phyloP scores from a whole-genome alignment of 192 early-diverging fungal genomes.

The Backusella circina region DNA sequence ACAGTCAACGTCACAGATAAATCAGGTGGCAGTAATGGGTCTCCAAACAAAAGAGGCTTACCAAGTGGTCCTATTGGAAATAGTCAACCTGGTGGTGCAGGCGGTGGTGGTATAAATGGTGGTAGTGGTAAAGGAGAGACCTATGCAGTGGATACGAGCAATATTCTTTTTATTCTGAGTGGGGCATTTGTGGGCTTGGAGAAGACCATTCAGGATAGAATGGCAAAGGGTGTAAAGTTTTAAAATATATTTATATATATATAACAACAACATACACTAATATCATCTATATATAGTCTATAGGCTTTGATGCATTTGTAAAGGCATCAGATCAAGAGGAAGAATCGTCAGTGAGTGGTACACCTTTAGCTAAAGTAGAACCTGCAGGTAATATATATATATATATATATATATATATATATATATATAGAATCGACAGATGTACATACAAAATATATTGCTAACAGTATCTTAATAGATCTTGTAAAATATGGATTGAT shows the following conservation, averaged over 20 bases:
- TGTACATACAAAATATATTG: too few species aligned
- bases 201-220: conserved; percentile 70
- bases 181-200: conserved; percentile 88
- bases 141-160: conserved; percentile 82
- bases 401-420: not conserved
- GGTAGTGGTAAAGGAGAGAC: conserved; percentile 64
- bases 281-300: conserved; percentile 42
- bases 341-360: not conserved
- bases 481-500: conserved; percentile 84
- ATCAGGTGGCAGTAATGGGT: conserved; percentile 48
- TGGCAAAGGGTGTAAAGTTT: conserved; percentile 63
- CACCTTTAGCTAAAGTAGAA: conserved; percentile 12
- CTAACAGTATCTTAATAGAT: too few species aligned
- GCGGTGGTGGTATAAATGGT: not conserved
- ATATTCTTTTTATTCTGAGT: conserved; percentile 85
- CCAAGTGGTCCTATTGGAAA: conserved; percentile 8
- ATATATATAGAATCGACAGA: not conserved
- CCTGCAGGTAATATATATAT: conserved; percentile 17
- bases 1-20: conserved; percentile 85
- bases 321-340: not conserved
- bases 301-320: conserved; percentile 67
- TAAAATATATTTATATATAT: too few species aligned
- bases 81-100: not conserved
- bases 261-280: not conserved
- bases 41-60: not conserved